Evolutionary conservation across 164 flowering plant genomes (phyloP).

Genomic region (Tetrastigma voinierianum): DNA sequence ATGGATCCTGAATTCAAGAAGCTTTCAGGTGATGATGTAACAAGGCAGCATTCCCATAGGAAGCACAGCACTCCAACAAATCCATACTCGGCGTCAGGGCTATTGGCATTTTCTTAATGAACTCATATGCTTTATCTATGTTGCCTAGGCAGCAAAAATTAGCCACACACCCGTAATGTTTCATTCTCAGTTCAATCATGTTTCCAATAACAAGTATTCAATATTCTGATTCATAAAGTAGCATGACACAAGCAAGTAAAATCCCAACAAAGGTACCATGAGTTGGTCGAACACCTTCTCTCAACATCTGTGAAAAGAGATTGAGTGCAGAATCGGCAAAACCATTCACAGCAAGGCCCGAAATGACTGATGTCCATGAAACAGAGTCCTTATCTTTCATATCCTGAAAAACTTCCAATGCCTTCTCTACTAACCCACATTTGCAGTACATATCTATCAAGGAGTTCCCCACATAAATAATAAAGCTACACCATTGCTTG

Average conservation of each 20-base stretch:
- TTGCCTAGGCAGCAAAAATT: slow-evolving; percentile 67
- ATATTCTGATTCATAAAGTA: slow-evolving; percentile 51
- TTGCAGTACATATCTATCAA: slow-evolving; percentile 81
- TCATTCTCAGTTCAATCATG: slow-evolving; percentile 62
- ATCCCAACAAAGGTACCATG: slow-evolving; percentile 64
- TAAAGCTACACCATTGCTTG: slow-evolving; percentile 29
- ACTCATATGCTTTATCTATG: slow-evolving; percentile 51
- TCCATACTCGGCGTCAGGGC: slow-evolving; percentile 58
- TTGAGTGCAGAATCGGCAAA: slow-evolving; percentile 46
- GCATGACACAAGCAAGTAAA: slow-evolving; percentile 65
- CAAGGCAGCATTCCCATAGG: slow-evolving; percentile 46
- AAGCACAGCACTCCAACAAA: slow-evolving; percentile 63
- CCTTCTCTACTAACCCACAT: slow-evolving; percentile 56
- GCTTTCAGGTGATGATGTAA: slow-evolving; percentile 50
- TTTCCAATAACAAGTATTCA: slow-evolving; percentile 40
- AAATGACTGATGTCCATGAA: slow-evolving; percentile 69
- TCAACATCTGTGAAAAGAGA: slow-evolving; percentile 52
- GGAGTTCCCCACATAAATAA: slow-evolving; percentile 57
- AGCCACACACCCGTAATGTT: slow-evolving; percentile 74
- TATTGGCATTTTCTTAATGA: slow-evolving; percentile 50
- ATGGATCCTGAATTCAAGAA: slow-evolving; percentile 57
- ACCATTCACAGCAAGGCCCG: slow-evolving; percentile 74
- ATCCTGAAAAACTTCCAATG: slow-evolving; percentile 48
- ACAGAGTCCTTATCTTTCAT: slow-evolving; percentile 57
- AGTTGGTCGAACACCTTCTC: slow-evolving; percentile 46